Evolutionary conservation across 2,329 filamentous ascomycete genomes (phyloP), one percentile per base, ranked within the genome.

Genomic region (Lomentospora prolificans): DNA sequence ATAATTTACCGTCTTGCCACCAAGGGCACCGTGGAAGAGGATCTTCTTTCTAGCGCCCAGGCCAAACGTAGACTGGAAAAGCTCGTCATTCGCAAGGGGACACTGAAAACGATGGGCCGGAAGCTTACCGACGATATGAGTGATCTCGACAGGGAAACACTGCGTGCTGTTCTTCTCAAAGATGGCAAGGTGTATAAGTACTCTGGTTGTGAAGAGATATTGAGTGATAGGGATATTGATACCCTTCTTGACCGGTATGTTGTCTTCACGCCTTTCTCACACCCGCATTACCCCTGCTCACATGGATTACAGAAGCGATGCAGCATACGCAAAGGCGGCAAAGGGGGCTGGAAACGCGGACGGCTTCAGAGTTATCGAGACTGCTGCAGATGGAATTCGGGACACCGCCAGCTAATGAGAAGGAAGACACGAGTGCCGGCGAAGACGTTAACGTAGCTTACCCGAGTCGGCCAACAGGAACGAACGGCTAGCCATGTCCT

Each of bases 1-100:
- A 83, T 99, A 19, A 87, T 99, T 0, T 99, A 95, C 69, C 86
- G 94, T 1, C 84, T 99, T 31, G 92, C 94, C 0, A 99, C 94
- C 0, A 90, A 91, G 64, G 89, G 87, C 7, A 97, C 94, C 0
- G 89, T 99, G 0, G 94, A 99, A 67, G 89, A 96, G 64, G 85
- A 84, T 4, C 76, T 97, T 0, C 80, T 97, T 0, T 81, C 90
- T 63, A 90, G 88, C 31, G 94, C 94, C 0, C 90, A 96, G 63
- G 89, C 88, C 1, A 99, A 99, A 70, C 85, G 94, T 0, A 81
- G 91, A 1, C 78, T 99, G 0, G 94, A 99, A 67, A 95, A 96
- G 66, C 76, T 99, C 0, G 90, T 99, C 5, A 99, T 99, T 64
- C 88, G 92, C 59, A 97, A 97, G 67, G 92, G 92, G 2, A 85